Percentiles rank a stretch among this genome's conserved stretches.
phyloP scores from a whole-genome alignment of 108 stramenopile genomes.

The Nannochloropsis granulata region DNA sequence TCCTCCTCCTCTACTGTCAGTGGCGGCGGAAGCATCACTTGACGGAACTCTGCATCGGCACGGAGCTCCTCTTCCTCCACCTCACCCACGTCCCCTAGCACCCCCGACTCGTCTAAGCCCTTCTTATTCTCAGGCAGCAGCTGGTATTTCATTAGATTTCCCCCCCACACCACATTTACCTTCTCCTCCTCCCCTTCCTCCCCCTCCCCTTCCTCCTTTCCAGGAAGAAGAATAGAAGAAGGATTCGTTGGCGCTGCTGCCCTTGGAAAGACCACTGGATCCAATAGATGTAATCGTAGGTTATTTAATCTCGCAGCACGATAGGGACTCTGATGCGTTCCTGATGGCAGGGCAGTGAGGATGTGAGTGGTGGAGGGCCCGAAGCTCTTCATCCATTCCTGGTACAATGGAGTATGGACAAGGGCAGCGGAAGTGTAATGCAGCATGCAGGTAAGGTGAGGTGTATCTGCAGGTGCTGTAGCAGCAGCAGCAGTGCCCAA shows the following conservation, averaged over 20 bases:
- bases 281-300: background rate
- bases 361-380: background rate
- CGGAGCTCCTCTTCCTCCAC: background rate
- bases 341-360: background rate
- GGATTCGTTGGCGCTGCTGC: background rate
- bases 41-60: background rate
- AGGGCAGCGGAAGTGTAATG: background rate
- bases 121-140: background rate
- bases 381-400: background rate
- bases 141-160: background rate
- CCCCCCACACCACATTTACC: background rate
- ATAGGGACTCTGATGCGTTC: background rate
- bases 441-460: background rate
- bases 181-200: background rate
- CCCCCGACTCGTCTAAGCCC: background rate
- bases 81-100: background rate
- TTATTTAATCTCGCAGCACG: background rate
- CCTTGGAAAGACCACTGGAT: background rate
- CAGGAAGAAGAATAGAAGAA: background rate
- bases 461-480: background rate
- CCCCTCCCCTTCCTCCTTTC: background rate
- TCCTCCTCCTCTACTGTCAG: background rate
- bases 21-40: background rate
- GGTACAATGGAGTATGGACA: background rate
- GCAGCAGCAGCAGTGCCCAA: background rate